Base-by-base conservation (phyloP, 768 basidiomycete genomes). In the Xanthoconium stramineum region DNA sequence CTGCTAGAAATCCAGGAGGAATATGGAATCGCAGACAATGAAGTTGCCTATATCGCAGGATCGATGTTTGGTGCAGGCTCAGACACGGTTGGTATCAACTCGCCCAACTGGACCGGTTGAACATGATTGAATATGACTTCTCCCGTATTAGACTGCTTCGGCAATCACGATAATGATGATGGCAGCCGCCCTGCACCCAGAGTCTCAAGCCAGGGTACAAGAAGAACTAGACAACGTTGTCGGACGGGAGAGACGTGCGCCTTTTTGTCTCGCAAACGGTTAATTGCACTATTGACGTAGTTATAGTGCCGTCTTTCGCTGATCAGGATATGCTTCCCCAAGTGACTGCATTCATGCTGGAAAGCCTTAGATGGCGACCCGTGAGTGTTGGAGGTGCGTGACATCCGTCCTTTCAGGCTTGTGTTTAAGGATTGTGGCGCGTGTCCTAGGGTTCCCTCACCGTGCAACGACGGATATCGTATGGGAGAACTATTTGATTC, bases 381-480 rank as follows among this genome's bases (percentile, higher is more conserved):
- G 68, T 75, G 12, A 67, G 47, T 9, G 44, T 69, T 5, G 63
- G 64, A 57, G 74, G 72, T 61, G 28, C 43, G 59, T 1, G n/a
- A 4, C 19, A 8, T 56, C 43, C 24, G 6, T n/a, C 30, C 3
- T 11, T 14, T 29, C 28, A 14, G n/a, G 19, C 15, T 1, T 36
- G 6, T 43, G 30, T 20, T 24, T 6, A 14, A 13, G 10, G 10
- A 17, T 8, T 38, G n/a, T 54, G 33, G 49, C 6, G 8, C 19
- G 70, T 76, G 6, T 71, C 75, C 29, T 28, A 65, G 85, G 85
- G 1, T 81, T 86, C 51, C 75, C 81, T 0, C 86, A 89, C 57
- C 78, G 79, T 46, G 78, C 85, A 0, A 87, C 81, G 1, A 78
- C 77, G 46, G 85, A 88, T 50, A 75, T 89, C 14, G 37, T 72